Conservation (phyloP, 192 early-diverging fungal genomes). For the Coemansia sp. region DNA sequence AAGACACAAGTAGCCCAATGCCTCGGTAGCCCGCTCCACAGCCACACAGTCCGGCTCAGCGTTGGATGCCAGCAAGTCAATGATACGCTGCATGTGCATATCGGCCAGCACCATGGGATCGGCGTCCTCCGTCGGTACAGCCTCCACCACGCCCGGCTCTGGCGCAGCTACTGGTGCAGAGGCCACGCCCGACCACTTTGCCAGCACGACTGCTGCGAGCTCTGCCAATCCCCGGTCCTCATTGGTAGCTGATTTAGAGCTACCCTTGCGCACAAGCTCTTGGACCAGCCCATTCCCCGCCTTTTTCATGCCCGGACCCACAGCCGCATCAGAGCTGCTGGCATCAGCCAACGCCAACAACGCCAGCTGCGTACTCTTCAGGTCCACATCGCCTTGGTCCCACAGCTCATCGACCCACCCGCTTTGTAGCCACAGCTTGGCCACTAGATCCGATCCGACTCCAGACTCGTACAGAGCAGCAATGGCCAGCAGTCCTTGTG, state of each 20-base stretch:
- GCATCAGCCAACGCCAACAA: constrained; percentile 47
- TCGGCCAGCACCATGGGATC: constrained; percentile 41
- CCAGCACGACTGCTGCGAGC: constrained; percentile 62
- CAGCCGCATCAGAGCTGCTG: constrained; percentile 59
- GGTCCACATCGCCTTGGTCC: constrained; percentile 81
- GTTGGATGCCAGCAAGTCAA: constrained; percentile 18
- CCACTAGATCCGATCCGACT: constrained; percentile 56
- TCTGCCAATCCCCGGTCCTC: constrained; percentile 59
- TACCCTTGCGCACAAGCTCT: constrained; percentile 58
- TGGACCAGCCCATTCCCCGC: constrained; percentile 63
- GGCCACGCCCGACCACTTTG: constrained; percentile 62
- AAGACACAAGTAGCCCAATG: constrained; percentile 80
- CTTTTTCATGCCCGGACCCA: constrained; percentile 65
- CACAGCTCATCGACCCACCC: constrained; percentile 75
- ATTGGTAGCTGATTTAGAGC: constrained; percentile 20
- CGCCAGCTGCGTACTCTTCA: constrained; percentile 65
- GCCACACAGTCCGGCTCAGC: constrained; percentile 32
- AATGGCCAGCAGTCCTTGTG: constrained; percentile 53
- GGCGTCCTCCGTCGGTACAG: constrained; percentile 16
- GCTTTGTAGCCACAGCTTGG: constrained; percentile 61
- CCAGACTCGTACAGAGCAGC: constrained; percentile 71
- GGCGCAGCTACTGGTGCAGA: constrained; percentile 30
- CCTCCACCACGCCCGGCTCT: constrained; percentile 7
- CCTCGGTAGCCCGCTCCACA: constrained; percentile 69
- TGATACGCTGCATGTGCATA: constrained; percentile 35